Percentiles rank a stretch among this genome's conserved stretches.
These are phyloP conservation scores for Jaapia argillacea DNA, from an alignment of 768 basidiomycete species.

Conservation along the genomic window DNA sequence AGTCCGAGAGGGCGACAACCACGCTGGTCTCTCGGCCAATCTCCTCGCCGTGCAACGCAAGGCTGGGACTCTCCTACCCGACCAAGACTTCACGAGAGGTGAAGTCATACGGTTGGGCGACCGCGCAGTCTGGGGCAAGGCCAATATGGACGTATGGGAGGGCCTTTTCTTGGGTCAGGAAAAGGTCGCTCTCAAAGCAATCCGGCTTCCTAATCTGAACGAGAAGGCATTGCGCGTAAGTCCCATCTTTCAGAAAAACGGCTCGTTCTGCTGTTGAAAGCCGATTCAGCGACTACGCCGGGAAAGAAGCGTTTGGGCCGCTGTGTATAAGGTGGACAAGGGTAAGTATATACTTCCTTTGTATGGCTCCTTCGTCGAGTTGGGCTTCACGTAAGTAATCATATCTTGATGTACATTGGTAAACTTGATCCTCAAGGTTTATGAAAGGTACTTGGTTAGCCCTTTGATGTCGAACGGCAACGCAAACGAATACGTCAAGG, in stretches of 20 bases:
- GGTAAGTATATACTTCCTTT: slow-evolving; percentile 48
- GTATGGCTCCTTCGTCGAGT: slow-evolving; percentile 32
- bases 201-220: slow-evolving; percentile 33
- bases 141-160: slow-evolving; percentile 46
- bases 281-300: slow-evolving; percentile 37
- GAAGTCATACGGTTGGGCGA: slow-evolving; percentile 42
- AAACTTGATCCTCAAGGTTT: neutral
- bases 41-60: slow-evolving; percentile 40
- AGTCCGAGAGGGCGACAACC: no score
- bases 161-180: slow-evolving; percentile 42
- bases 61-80: slow-evolving; percentile 36
- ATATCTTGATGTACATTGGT: neutral
- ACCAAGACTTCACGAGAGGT: slow-evolving; percentile 38
- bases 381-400: neutral
- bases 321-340: slow-evolving; percentile 40
- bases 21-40: slow-evolving; percentile 36
- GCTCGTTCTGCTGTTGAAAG: neutral
- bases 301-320: slow-evolving; percentile 45
- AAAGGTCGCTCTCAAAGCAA: slow-evolving; percentile 47
- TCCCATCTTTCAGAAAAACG: neutral
- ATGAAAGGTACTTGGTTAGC: slow-evolving; percentile 1
- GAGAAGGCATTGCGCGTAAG: neutral
- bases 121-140: slow-evolving; percentile 40
- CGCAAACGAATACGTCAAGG: slow-evolving; percentile 4
- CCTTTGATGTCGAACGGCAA: slow-evolving; percentile 10